Base-by-base conservation (phyloP, 2,329 filamentous ascomycete genomes). In the Huntiella omanensis region DNA sequence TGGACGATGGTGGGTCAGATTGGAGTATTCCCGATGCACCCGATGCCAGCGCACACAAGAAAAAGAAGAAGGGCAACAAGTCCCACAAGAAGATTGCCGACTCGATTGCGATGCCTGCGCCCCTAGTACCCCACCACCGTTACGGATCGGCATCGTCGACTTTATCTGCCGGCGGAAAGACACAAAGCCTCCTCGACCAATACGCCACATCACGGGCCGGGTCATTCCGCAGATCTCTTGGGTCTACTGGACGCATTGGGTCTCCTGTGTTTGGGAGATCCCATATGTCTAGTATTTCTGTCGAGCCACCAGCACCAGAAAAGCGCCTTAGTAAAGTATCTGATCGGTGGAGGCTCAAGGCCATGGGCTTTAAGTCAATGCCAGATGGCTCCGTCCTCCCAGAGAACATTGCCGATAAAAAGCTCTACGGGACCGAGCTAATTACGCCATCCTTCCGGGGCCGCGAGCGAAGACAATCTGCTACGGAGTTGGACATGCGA, bases 331-430 rank as follows among this genome's bases (percentile, higher is more conserved):
- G 62, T 53, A 63, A 57, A 43, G 61, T 61, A 5, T 67, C 64
- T 5, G 62, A 64, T 45, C 58, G 63, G 35, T 69, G 66, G 66
- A 58, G 60, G 4, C 58, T 69, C 48, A 68, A 67, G 44, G 65
- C 65, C 37, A 67, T 68, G 65, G 66, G 65, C 7, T 62, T 73
- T 13, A 67, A 71, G 2, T 67, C 65, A 50, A 65, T 71, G 63
- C 63, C 67, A 4, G 65, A 74, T 50, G 64, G 70, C n/a, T 64
- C 67, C 41, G 70, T 68, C 50, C 53, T 72, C 2, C 70, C 70
- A 4, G 70, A 74, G 51, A 61, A 62, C 2, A 59, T 75, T 36
- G 68, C 67, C 10, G 53, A 63, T 33, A 64, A 69, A 19, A 63
- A 68, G 53, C 55, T 64, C 36, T 57, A 60, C 46, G 40, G 40